Evolutionary conservation across 768 basidiomycete species (phyloP), one percentile per base, ranked within the genome.

Genomic region (Suillus ampliporus): DNA sequence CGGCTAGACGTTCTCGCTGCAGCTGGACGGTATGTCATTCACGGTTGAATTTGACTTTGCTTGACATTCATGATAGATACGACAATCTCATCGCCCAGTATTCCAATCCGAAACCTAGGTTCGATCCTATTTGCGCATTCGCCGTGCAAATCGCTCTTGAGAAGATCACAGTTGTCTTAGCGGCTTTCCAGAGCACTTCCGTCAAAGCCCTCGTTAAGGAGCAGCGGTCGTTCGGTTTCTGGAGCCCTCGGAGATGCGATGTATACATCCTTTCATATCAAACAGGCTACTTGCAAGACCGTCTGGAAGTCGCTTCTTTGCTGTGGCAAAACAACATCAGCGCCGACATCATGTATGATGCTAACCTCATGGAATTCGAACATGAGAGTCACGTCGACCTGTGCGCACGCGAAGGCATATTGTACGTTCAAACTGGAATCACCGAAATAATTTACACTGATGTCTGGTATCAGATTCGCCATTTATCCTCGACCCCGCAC

Each of bases 201-300:
- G 83, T 92, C 41, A 88, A 87, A 71, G 83, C 83, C 3, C 80
- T 92, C 6, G 79, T 92, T 58, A 93, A 90, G 72, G 91, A 93
- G 69, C 86, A 88, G 63, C 85, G 87, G 13, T 93, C 94, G 0
- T 95, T 93, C 64, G 93, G 94, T 0, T 91, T 87, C 70, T 95
- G 91, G 92, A 91, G 91, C 73, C 93, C 93, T n/a, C 83, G 92
- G 17, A 82, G 92, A 43, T 94, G 94, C 67, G 93, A 95, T 65
- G 93, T 95, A 13, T 95, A 94, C 65, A 82, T 95, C 14, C 86
- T 93, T 31, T 91, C 91, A 0, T 91, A 89, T 63, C 87, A 91
- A 64, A 79, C 86, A 9, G 92, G 93, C 11, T 83, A 88, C 69
- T 77, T 95, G 40, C 85, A 88, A 64, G 93, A 94, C 57, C 83